Percentiles rank a stretch among this genome's conserved stretches.
Evolutionary conservation across 2,329 filamentous ascomycete genomes (phyloP).

Genomic region (Leptosphaerulina australis): DNA sequence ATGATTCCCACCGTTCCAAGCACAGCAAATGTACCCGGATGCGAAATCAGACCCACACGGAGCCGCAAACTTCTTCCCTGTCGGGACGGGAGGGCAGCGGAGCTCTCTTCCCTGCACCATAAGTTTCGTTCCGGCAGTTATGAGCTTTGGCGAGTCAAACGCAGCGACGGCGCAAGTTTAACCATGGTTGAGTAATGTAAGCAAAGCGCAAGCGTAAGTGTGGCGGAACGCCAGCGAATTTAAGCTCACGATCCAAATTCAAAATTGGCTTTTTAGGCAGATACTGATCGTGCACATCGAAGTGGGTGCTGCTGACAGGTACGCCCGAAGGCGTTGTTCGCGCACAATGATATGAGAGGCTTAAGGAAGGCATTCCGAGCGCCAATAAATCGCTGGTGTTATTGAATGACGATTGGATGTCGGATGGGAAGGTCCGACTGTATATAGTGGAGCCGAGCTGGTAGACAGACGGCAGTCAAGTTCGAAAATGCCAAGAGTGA

Average conservation of each 20-base stretch:
- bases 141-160: neutral
- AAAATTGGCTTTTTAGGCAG: too few species aligned
- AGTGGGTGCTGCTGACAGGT: neutral
- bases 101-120: neutral
- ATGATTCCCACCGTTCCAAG: slow-evolving; percentile 1
- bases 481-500: neutral
- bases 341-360: too few species aligned
- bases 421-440: slow-evolving; percentile 4
- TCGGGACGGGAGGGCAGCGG: neutral
- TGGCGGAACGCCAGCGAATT: too few species aligned
- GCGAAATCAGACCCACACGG: slow-evolving; percentile 5
- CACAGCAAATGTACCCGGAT: neutral
- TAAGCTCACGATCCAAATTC: too few species aligned
- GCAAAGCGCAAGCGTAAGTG: too few species aligned
- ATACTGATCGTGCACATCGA: too few species aligned
- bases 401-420: neutral
- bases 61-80: slow-evolving; percentile 18
- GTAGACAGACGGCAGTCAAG: neutral
- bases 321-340: too few species aligned
- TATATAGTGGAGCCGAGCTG: neutral
- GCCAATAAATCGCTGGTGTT: neutral
- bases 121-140: neutral
- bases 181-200: too few species aligned
- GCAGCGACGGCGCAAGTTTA: too few species aligned
- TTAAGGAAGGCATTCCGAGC: slow-evolving; percentile 10